Conservation (phyloP, 345 rosid species). For the Ailanthus altissimus region DNA sequence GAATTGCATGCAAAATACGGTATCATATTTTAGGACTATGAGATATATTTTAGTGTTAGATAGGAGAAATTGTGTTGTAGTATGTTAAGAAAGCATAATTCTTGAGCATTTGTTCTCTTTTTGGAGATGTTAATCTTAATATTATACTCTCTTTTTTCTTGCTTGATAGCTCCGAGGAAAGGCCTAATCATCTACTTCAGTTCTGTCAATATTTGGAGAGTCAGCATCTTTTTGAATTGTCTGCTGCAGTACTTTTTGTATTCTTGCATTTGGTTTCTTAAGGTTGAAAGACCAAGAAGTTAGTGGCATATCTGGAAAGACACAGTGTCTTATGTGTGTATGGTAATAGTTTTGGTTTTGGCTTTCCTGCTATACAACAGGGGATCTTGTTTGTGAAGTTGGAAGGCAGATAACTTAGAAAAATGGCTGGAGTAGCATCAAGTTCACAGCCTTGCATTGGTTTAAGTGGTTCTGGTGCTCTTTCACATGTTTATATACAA, state of each 20-base stretch:
- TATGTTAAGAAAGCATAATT: background rate
- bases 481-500: constrained; percentile 82
- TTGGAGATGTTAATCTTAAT: constrained; percentile 15
- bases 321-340: background rate
- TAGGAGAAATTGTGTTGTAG: background rate
- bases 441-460: constrained; percentile 61
- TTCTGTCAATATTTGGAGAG: constrained; percentile 16
- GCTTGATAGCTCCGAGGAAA: constrained; percentile 56
- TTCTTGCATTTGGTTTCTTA: background rate
- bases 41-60: background rate
- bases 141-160: constrained; percentile 25
- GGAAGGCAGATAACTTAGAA: constrained; percentile 24
- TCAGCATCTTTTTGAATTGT: background rate
- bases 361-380: background rate
- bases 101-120: background rate
- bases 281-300: constrained; percentile 22
- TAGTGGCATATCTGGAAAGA: constrained; percentile 39
- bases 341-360: background rate
- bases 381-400: background rate
- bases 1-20: constrained; percentile 92
- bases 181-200: constrained; percentile 27
- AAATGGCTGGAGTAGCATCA: constrained; percentile 66
- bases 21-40: constrained; percentile 34
- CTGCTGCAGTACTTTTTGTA: constrained; percentile 5
- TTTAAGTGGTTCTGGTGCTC: constrained; percentile 63